A percentile compares a stretch with the other conserved stretches of the same genome.
phyloP scores from a whole-genome alignment of 1,284 basidiomycete species.

The Rhodotorula sp. region DNA sequence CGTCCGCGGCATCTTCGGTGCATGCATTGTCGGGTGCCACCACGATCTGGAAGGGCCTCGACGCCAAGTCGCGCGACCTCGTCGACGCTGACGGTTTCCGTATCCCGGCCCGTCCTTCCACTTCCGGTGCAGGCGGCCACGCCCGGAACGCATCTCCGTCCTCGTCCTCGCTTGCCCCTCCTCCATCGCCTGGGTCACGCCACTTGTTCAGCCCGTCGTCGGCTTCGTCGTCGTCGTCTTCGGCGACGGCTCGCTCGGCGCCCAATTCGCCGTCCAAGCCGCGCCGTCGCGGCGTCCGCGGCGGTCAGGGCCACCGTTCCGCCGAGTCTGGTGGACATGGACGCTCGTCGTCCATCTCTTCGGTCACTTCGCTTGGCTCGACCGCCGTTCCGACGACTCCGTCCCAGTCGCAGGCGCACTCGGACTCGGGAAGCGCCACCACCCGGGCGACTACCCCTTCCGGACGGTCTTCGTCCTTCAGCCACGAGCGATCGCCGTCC shows the following conservation, averaged over 20 bases:
- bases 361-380: conserved; percentile 31
- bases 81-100: conserved; percentile 28
- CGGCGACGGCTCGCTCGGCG: conserved; percentile 18
- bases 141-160: conserved; percentile 11
- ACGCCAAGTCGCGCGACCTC: conserved; percentile 25
- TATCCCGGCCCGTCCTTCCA: conserved; percentile 22
- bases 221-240: not conserved
- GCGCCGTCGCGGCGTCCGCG: conserved; percentile 38
- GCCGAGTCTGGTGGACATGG: conserved; percentile 4
- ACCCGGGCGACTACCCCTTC: conserved; percentile 8
- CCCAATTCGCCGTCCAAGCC: conserved; percentile 39
- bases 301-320: conserved; percentile 27
- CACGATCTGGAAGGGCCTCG: conserved; percentile 29
- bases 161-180: conserved; percentile 12
- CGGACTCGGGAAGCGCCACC: not conserved
- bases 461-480: conserved; percentile 14
- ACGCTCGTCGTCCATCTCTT: conserved; percentile 32
- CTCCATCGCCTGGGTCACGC: conserved; percentile 24
- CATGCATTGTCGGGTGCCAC: conserved; percentile 3
- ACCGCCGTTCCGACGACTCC: conserved; percentile 23
- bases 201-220: not conserved
- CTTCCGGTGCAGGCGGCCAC: conserved; percentile 7
- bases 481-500: conserved; percentile 18
- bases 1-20: conserved; percentile 7
- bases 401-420: conserved; percentile 4